Conservation (phyloP, 768 basidiomycete species). For the Chalciporus piperatus region DNA sequence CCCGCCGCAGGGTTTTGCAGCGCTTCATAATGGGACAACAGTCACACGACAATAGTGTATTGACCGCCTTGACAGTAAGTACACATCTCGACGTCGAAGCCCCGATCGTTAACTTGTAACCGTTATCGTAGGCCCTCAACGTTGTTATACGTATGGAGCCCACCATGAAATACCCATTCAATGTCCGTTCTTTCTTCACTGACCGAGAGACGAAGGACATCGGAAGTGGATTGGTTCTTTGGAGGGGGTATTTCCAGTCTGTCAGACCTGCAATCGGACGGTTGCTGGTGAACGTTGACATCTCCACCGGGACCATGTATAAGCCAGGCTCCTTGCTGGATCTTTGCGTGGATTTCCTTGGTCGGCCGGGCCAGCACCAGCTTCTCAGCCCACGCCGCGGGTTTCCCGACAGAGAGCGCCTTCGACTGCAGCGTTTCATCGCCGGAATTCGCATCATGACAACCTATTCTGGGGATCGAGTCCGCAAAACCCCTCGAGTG, state of each 20-base stretch:
- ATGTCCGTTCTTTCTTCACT: constrained; percentile 74
- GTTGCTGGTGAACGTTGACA: constrained; percentile 74
- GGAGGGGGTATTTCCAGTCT: constrained; percentile 82
- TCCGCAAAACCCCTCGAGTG: constrained; percentile 48
- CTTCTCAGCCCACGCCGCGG: constrained; percentile 38
- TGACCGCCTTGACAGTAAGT: constrained; percentile 63
- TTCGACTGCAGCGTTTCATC: constrained; percentile 55
- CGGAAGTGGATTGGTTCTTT: constrained; percentile 63
- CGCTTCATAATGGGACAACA: constrained; percentile 66
- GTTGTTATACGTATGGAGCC: constrained; percentile 77
- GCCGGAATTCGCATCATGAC: constrained; percentile 51
- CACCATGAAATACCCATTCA: constrained; percentile 63
- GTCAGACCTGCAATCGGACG: constrained; percentile 63
- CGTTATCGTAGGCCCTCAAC: constrained; percentile 55
- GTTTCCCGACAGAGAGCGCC: constrained; percentile 50
- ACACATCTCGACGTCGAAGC: not conserved
- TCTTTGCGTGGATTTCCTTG: constrained; percentile 57
- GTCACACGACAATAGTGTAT: constrained; percentile 62
- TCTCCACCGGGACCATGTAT: constrained; percentile 76
- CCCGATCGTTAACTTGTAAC: not conserved
- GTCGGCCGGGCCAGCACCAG: constrained; percentile 27
- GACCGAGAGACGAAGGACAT: constrained; percentile 49
- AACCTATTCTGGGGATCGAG: constrained; percentile 34
- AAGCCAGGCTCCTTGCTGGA: constrained; percentile 57
- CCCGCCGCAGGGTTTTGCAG: constrained; percentile 49